Base-by-base conservation (phyloP, 345 rosid species). In the Populus tremula region DNA sequence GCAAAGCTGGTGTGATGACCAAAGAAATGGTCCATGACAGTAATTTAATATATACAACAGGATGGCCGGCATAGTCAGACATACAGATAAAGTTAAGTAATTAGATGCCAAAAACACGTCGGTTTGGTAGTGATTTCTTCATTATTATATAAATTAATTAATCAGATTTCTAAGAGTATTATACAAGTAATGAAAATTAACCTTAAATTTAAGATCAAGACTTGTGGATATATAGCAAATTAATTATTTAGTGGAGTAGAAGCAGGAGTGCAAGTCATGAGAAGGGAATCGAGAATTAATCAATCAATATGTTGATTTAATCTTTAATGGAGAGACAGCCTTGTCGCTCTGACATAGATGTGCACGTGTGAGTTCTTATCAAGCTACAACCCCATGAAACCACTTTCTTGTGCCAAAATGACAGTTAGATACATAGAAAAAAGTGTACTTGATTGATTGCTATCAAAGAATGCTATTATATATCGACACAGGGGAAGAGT, bases 11-110 rank as follows among this genome's bases (percentile, higher is more conserved):
- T 69, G 73, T 63, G 61, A 31, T 70, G 74, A 79, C 69, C 76
- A 72, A 77, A 75, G 88, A 81, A 88, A 76, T 67, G 80, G 84
- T 78, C 83, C 29, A 16, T 16, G 56, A 54, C 38, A 70, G 0
- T 78, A 66, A 29, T 75, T 79, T 74, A 78, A 77, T 73, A 38
- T 38, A 5, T 38, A 39, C 18, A 56, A 63, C 9, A 71, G 80
- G 80, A 5, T 47, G 90, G 92, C 94, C 94, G 91, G 92, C 94
- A 80, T 84, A 74, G 85, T 67, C 70, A 82, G 88, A 85, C 90
- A 79, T 49, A 72, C 8, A 76, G 83, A 85, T 73, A 31, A 79
- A 76, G 82, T 38, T 64, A 61, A 86, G 47, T 33, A 31, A 72
- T 87, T 83, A 83, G 61, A 61, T 18, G 76, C 79, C 89, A 88